A percentile compares a stretch with the other conserved stretches of the same genome.
These are phyloP conservation scores for Daedalea quercina DNA, from an alignment of 768 basidiomycete species.

Conservation along the genomic window DNA sequence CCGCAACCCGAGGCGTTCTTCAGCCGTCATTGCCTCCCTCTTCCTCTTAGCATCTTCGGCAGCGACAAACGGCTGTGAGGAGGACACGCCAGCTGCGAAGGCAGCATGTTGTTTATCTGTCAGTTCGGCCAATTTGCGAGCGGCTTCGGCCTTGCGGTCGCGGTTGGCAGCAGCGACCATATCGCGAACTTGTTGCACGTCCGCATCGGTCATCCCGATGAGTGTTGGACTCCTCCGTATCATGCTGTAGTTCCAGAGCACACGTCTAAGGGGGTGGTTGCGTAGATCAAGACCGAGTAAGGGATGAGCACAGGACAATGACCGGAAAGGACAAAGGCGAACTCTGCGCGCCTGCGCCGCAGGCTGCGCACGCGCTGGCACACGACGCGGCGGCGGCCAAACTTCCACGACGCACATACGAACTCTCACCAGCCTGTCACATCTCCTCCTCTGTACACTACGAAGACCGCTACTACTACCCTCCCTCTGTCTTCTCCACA, in stretches of 20 bases:
- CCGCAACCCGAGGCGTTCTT: slow-evolving; percentile 28
- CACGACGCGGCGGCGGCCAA: slow-evolving; percentile 1
- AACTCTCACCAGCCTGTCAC: neutral
- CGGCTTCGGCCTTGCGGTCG: slow-evolving; percentile 22
- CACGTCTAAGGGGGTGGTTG: slow-evolving; percentile 7
- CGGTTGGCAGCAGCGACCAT: slow-evolving; percentile 31
- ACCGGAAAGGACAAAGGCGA: slow-evolving; percentile 7
- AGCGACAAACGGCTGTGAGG: slow-evolving; percentile 18
- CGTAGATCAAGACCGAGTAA: neutral
- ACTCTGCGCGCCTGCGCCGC: slow-evolving; percentile 13
- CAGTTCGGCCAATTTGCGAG: slow-evolving; percentile 4
- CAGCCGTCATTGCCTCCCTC: slow-evolving; percentile 27
- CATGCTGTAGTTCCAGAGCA: slow-evolving; percentile 31
- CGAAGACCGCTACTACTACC: neutral
- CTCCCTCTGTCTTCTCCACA: no score
- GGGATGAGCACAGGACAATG: slow-evolving; percentile 12
- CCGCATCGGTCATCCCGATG: slow-evolving; percentile 68
- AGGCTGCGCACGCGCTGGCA: slow-evolving; percentile 1
- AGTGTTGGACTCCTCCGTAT: slow-evolving; percentile 73
- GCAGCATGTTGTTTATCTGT: neutral
- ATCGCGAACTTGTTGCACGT: slow-evolving; percentile 74
- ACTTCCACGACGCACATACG: neutral
- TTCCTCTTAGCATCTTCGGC: slow-evolving; percentile 29
- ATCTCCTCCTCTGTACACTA: neutral
- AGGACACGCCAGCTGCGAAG: slow-evolving; percentile 1